These are phyloP conservation scores for Zymoseptoria pseudotritici DNA, from an alignment of 2,329 filamentous ascomycete species.

Conservation along the genomic window DNA sequence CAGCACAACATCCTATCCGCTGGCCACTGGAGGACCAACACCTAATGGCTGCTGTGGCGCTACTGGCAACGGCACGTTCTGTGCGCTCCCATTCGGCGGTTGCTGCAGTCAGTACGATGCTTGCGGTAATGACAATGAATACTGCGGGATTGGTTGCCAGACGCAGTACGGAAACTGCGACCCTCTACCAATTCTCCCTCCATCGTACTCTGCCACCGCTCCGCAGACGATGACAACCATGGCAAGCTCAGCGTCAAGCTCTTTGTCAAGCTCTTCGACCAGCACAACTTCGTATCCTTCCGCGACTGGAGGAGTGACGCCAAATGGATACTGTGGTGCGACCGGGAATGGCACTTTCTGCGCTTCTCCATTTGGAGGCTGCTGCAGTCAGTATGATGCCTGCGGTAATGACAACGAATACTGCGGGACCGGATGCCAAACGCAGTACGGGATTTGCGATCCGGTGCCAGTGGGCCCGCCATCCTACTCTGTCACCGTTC, in stretches of 20 bases:
- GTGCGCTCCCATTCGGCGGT: neutral
- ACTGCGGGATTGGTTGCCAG: conserved; percentile 12
- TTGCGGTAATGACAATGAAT: conserved; percentile 1
- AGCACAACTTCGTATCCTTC: conserved; percentile 1
- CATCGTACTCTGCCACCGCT: neutral
- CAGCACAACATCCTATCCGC: neutral
- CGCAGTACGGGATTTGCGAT: conserved; percentile 5
- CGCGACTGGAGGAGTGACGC: neutral
- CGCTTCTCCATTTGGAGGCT: conserved; percentile 6
- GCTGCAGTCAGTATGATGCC: conserved; percentile 11
- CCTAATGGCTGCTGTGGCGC: conserved; percentile 11
- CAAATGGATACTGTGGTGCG: conserved; percentile 5
- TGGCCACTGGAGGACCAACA: neutral
- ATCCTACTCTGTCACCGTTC: neutral
- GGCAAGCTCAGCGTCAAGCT: too few species aligned
- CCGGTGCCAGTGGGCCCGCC: neutral
- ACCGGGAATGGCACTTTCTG: conserved; percentile 4
- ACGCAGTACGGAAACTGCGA: conserved; percentile 31
- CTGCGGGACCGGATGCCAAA: conserved; percentile 12
- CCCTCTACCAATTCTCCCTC: neutral
- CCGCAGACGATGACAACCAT: neutral
- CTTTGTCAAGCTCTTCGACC: neutral
- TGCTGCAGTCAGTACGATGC: neutral
- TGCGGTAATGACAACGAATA: conserved; percentile 9
- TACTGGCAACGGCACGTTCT: neutral